Evolutionary conservation across 495 filamentous ascomycete genomes (phyloP), one percentile per base, ranked within the genome.

Genomic region (Extremus antarcticus): DNA sequence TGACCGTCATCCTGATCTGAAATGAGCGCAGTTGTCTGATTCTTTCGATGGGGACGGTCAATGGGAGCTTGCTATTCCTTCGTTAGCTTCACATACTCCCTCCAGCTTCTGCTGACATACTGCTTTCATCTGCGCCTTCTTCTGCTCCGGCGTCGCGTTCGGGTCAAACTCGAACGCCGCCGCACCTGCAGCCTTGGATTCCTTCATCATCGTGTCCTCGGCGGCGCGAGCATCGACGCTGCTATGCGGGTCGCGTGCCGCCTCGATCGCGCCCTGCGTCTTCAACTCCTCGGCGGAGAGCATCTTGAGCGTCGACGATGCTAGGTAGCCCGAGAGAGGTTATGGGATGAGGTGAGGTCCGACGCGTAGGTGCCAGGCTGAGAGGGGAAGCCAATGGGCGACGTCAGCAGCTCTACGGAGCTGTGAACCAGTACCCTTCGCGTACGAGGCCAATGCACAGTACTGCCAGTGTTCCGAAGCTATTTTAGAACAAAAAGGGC

Each of bases 131-230:
- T 86, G 84, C 22, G 85, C 85, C 47, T 78, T 82, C 73, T 97
- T 97, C 64, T 90, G 78, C 68, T 88, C 87, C 0, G 87, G 78
- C 19, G 78, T 82, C 23, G 90, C 90, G 74, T 95, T 66, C 1
- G 92, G 88, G 66, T 97, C 77, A 71, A 96, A 97, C 62, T 85
- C 80, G 67, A 84, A 89, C 50, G 88, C 91, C 9, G 81, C 74
- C 2, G 81, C 77, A 20, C 92, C 92, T 16, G 83, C 84, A 61
- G 84, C 82, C 63, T 76, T 79, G 59, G 83, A 84, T 66, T 95
- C 85, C 4, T 84, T 75, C 24, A 91, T 76, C 43, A 94, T 71
- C 58, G 78, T 77, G 55, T 78, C 71, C 66, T 94, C 80, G 21
- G 84, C 82, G 45, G 79, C 80, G 21, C 85, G 80, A 20, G 87